Evolutionary conservation across 768 basidiomycete species (phyloP), one percentile per base, ranked within the genome.

Genomic region (Xerocomellus chrysenteron): DNA sequence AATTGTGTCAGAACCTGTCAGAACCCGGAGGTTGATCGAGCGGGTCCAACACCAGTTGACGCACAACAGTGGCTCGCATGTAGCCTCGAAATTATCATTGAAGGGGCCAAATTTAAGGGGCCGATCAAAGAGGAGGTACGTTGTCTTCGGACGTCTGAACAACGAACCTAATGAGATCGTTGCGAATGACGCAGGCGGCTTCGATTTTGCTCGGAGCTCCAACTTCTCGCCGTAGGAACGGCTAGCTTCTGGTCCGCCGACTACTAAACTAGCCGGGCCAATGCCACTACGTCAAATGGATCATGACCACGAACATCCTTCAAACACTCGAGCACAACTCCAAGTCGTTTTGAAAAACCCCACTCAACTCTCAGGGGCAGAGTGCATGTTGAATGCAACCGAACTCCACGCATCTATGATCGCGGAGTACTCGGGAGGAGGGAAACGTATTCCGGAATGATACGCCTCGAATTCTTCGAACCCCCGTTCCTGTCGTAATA

Each of bases 81-180:
- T 14, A 14, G 13, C 35, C 35, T 14, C 14, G 35, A 36, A 13
- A 36, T 36, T 36, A 16, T 16, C 14, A 16, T 36, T 32, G 32
- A 35, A 35, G 13, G 12, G 33, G 33, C 33, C 37, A 16, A 21
- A 21, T 21, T 21, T 21, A 21, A 16, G 37, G 39, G 11, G 16
- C 43, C 44, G 55, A 56, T 54, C 51, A 54, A 19, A 30, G 42
- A 21, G 50, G 55, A 37, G 54, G 41, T 55, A 13, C n/a, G 49
- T 44, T 24, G 33, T 44, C 21, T 56, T 54, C 30, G 43, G 26
- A 44, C 16, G 14, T 30, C 19, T 37, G 21, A 37, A 37, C n/a
- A 36, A 24, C 28, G 17, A 52, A 45, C 10, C 32, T 50, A 26
- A 50, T n/a, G 50, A 41, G 39, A 41, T 50, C 21, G 42, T 24